Evolutionary conservation across 192 early-diverging fungal genomes (phyloP).

Genomic region (Umbelopsis isabellina): DNA sequence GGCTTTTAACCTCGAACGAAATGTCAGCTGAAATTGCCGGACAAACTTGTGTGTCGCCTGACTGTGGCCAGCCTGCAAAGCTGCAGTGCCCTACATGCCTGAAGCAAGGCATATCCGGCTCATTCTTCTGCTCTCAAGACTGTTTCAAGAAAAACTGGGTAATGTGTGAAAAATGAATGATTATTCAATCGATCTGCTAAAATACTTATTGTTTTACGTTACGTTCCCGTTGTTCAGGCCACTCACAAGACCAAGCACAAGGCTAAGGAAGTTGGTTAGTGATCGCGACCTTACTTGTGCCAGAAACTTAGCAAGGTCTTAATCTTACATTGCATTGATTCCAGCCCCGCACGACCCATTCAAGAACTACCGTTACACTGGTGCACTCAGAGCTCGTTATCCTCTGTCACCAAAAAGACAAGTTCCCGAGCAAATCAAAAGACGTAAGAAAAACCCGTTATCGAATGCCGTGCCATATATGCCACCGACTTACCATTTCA

Average conservation of each 20-base stretch:
- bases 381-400: constrained; percentile 70
- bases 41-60: constrained; percentile 47
- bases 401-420: constrained; percentile 70
- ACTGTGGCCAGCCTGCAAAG: constrained; percentile 67
- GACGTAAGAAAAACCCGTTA: constrained; percentile 31
- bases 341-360: constrained; percentile 58
- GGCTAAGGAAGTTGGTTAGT: constrained; percentile 8
- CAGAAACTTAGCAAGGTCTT: neutral
- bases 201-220: neutral
- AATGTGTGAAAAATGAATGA: constrained; percentile 7
- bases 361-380: constrained; percentile 63
- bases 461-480: neutral
- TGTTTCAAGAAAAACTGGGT: constrained; percentile 80
- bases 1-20: neutral
- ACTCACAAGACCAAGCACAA: constrained; percentile 13
- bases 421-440: constrained; percentile 67
- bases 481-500: constrained; percentile 15
- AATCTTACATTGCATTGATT: neutral
- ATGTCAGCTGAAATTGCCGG: constrained; percentile 15
- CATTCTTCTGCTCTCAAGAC: constrained; percentile 80
- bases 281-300: neutral
- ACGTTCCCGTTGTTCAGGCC: neutral
- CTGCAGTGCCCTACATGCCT: constrained; percentile 85
- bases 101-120: constrained; percentile 64
- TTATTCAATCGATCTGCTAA: neutral